Percentiles rank a stretch among this genome's conserved stretches.
phyloP scores from a whole-genome alignment of 2,329 filamentous ascomycete genomes.

The Stagonosporopsis chrysanthemi region DNA sequence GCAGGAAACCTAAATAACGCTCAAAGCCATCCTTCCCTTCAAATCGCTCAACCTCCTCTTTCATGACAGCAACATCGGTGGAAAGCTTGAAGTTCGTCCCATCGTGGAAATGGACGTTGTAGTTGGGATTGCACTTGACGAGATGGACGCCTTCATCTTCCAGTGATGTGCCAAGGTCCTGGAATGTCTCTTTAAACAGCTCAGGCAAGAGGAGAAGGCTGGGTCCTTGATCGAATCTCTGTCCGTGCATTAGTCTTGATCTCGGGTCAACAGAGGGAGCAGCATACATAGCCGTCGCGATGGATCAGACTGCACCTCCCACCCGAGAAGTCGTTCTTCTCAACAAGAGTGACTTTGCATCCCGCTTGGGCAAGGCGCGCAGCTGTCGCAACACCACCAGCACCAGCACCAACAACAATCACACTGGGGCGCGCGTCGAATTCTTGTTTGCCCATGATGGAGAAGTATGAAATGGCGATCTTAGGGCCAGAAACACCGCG shows the following conservation, averaged over 20 bases:
- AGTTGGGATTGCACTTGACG: slow-evolving; percentile 77
- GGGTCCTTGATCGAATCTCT: slow-evolving; percentile 78
- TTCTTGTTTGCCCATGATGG: slow-evolving; percentile 19
- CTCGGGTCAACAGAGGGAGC: neutral
- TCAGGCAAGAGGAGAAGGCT: slow-evolving; percentile 75
- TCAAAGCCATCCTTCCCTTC: slow-evolving; percentile 75
- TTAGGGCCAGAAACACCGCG: slow-evolving; percentile 12
- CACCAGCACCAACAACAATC: slow-evolving; percentile 67
- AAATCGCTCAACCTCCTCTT: slow-evolving; percentile 73
- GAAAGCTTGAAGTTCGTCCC: slow-evolving; percentile 69
- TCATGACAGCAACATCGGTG: slow-evolving; percentile 75
- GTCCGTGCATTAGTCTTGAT: slow-evolving; percentile 11
- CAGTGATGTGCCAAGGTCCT: slow-evolving; percentile 71
- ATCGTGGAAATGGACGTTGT: slow-evolving; percentile 76
- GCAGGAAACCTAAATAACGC: slow-evolving; percentile 71
- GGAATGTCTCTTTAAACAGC: slow-evolving; percentile 73
- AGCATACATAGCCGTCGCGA: slow-evolving; percentile 62
- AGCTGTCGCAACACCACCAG: slow-evolving; percentile 74
- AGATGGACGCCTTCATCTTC: slow-evolving; percentile 71
- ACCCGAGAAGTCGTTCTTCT: slow-evolving; percentile 77
- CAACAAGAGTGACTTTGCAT: slow-evolving; percentile 76
- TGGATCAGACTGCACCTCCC: slow-evolving; percentile 73
- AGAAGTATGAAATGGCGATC: slow-evolving; percentile 14
- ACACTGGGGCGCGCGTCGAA: slow-evolving; percentile 32
- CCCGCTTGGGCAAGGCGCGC: slow-evolving; percentile 75